Base-by-base conservation (phyloP, 139 green algal genomes). In the Chlorella vulgaris region DNA sequence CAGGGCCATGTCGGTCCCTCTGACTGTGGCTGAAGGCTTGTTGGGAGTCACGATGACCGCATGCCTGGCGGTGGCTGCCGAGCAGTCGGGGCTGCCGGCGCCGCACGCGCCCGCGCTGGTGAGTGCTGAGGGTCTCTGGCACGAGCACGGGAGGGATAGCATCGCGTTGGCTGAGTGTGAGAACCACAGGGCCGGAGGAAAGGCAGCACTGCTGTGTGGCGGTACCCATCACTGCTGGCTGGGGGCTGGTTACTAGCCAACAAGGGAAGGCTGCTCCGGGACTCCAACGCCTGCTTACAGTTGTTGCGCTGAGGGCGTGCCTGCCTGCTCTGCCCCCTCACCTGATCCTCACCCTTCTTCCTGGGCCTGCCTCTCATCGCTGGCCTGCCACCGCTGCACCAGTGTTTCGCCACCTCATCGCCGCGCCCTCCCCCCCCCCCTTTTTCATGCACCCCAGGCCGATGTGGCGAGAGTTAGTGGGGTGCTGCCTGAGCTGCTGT, bases 31-130 rank as follows among this genome's bases (percentile, higher is more conserved):
- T 1, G 82, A 80, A 0, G 43, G 67, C 33, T 43, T 74, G 67
- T 36, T 81, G 60, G 42, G 53, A 7, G 51, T 67, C 33, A 68
- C 40, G 13, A 38, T 71, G 67, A 33, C 75, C 8, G 76, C 75
- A 22, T 82, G 81, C 81, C 76, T 82, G 62, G 39, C 50, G 62
- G 43, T 67, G 42, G 76, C 76, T 2, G 76, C 62, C 1, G 31
- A 51, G 29, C 76, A 82, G 62, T 35, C 35, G 22, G 33, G 42
- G 18, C 76, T 67, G 76, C 61, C 76, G 2, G 62, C 50, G 33
- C 42, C 24, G 3, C 62, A 7, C 3, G 40, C 33, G 24, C 76
- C 76, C 18, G 21, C 33, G 7, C 62, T 74, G 62, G 76, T 75
- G 60, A 50, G 73, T 65, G 55, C 47, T 55, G 22, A n/a, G 55